phyloP scores from a whole-genome alignment of 306 rosid genomes.

The Rubus parviflorus region DNA sequence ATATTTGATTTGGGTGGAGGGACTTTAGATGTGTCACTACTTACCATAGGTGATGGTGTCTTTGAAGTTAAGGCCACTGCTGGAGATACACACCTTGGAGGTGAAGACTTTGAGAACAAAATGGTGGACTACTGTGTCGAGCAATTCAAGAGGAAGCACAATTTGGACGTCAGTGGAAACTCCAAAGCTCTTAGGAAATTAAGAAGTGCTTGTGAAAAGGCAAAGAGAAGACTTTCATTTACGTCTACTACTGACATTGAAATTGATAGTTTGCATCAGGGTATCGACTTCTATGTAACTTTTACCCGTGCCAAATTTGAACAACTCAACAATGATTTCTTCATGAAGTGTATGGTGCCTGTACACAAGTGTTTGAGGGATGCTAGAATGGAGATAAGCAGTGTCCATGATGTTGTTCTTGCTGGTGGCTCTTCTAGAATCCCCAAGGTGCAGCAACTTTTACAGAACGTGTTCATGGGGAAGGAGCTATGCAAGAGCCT shows the following conservation, averaged over 20 bases:
- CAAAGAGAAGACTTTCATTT: constrained; percentile 10
- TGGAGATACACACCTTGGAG: constrained; percentile 21
- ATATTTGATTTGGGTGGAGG: constrained; percentile 21
- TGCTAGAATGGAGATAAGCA: constrained; percentile 4
- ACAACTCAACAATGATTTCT: constrained; percentile 1
- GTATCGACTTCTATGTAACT: not conserved
- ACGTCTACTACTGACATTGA: not conserved
- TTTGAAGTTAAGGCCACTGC: constrained; percentile 18
- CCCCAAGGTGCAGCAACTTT: constrained; percentile 7
- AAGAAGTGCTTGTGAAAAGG: not conserved
- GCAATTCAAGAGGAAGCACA: not conserved
- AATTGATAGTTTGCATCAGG: constrained; percentile 2
- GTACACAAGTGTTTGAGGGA: constrained; percentile 10
- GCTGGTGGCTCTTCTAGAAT: constrained; percentile 18
- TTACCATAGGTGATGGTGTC: constrained; percentile 1
- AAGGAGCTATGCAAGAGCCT: constrained; percentile 10
- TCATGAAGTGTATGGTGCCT: constrained; percentile 1
- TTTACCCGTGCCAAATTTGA: constrained; percentile 12
- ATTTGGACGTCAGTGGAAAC: not conserved
- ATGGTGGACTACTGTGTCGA: constrained; percentile 4
- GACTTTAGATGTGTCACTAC: constrained; percentile 13
- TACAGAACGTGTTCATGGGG: constrained; percentile 1
- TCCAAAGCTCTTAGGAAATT: constrained; percentile 8
- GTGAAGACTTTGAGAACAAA: constrained; percentile 11
- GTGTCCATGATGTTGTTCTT: constrained; percentile 10